These are phyloP conservation scores for Leccinum subtestaceum DNA, from an alignment of 768 basidiomycete genomes.

Conservation along the genomic window DNA sequence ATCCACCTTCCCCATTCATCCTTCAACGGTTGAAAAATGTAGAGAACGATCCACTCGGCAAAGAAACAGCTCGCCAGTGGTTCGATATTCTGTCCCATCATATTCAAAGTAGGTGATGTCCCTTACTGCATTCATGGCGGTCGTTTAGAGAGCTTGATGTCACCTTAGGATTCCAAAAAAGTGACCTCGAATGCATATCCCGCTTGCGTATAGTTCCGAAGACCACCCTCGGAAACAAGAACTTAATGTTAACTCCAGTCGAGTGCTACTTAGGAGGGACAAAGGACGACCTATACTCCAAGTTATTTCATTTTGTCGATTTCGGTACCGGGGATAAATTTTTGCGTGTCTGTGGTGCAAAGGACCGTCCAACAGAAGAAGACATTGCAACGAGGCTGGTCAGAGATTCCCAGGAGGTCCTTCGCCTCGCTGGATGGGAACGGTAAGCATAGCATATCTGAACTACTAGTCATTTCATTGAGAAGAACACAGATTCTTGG, in stretches of 20 bases:
- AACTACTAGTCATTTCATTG: neutral
- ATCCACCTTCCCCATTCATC: slow-evolving; percentile 60
- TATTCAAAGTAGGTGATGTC: slow-evolving; percentile 44
- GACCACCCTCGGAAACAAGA: slow-evolving; percentile 27
- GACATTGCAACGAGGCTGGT: slow-evolving; percentile 70
- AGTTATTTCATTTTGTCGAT: slow-evolving; percentile 82
- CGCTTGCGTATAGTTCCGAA: slow-evolving; percentile 63
- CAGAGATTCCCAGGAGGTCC: slow-evolving; percentile 63
- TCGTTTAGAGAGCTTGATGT: neutral
- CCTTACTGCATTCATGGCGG: slow-evolving; percentile 41
- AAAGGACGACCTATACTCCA: slow-evolving; percentile 62
- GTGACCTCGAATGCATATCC: slow-evolving; percentile 56
- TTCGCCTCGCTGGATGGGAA: slow-evolving; percentile 61
- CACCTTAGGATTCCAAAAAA: slow-evolving; percentile 48
- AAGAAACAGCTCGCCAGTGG: slow-evolving; percentile 53
- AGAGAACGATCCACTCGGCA: slow-evolving; percentile 48
- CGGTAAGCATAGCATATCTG: slow-evolving; percentile 19
- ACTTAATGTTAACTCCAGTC: slow-evolving; percentile 47
- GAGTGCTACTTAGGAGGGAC: slow-evolving; percentile 65
- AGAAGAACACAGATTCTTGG: slow-evolving; percentile 54
- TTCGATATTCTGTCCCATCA: slow-evolving; percentile 64
- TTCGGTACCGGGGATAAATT: slow-evolving; percentile 84
- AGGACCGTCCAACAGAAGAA: slow-evolving; percentile 76
- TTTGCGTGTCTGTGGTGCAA: slow-evolving; percentile 81
- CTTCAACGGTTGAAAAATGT: slow-evolving; percentile 42